Base-by-base conservation (phyloP, 768 basidiomycete genomes). In the Russula emetica region DNA sequence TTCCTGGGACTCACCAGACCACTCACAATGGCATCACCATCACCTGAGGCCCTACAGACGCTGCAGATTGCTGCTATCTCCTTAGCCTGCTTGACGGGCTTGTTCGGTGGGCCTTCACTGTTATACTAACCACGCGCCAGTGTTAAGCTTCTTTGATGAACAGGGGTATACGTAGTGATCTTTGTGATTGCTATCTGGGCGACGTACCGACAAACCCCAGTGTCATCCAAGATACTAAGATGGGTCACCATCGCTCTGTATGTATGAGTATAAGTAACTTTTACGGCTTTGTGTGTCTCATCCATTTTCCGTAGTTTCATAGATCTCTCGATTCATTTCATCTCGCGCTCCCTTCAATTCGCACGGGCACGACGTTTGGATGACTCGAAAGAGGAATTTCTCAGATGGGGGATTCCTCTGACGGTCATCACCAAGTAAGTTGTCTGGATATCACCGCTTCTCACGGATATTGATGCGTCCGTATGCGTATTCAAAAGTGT, bases 121-220 rank as follows among this genome's bases (percentile, higher is more conserved):
- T 26, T 42, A 22, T 60, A 7, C 36, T 38, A 28, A 9, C 38
- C 11, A 13, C 20, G 18, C 14, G 0, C 38, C 22, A 10, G 44
- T n/a, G 42, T 10, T 50, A 13, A 59, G 2, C 14, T n/a, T 36
- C 50, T 16, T 7, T 51, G 11, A 22, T 40, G 18, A 56, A 34
- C 59, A 72, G 71, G 71, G 32, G 60, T 69, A 6, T 72, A 72
- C 51, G 32, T 69, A 20, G 55, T 68, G 2, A 59, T 72, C 11
- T 69, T 71, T 53, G 34, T 64, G 4, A 66, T 70, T 32, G 69
- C 70, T 10, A 34, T 71, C 18, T 72, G 71, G 71, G 49, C 70
- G 1, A 70, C 68, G 24, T 60, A 61, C n/a, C 62, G 57, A 9
- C 61, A 60, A 2, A 16, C n/a, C 5, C 49, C 32, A 2, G 14